Evolutionary conservation across 2,329 filamentous ascomycete species (phyloP), one percentile per base, ranked within the genome.

Genomic region (Aaosphaeria pasadenensis): DNA sequence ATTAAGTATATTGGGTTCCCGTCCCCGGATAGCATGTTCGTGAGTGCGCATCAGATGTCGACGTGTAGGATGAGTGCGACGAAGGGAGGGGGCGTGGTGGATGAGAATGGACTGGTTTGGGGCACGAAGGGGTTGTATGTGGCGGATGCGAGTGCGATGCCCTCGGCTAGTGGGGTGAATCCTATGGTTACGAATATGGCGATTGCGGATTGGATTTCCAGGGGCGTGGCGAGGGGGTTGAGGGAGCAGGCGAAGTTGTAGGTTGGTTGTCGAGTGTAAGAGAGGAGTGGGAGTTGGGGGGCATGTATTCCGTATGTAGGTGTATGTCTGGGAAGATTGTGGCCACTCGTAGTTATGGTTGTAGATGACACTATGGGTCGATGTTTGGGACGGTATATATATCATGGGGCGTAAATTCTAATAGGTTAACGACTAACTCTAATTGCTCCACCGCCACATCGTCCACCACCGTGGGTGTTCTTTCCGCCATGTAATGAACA

Each of bases 1-100:
- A 62, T 81, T 17, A 76, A 78, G 36, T 78, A 78, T 43, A 73
- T 70, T 49, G 77, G 75, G 1, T 71, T 82, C 7, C 68, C 77
- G 0, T 62, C 70, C 1, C 80, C 81, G 0, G 72, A 77, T 30
- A 74, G 76, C 24, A 65, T 73, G n/a, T 88, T 83, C 59, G 71
- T 77, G 30, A 87, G 83, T n/a, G 88, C 88, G 13, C 88, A 92
- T 69, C 88, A 91, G 73, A 91, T 91, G 88, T 86, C 87, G 24
- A 83, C 83, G 7, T 89, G 86, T 60, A 76, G 86, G 3, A 92
- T 91, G 88, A 83, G 82, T 50, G 74, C 74, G 1, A 58, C 46
- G 29, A 58, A 69, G 35, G 63, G 58, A 43, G 70, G 66, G n/a
- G 71, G 73, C 24, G 75, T 74, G 6, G 73, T 77, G 5, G 74